Evolutionary conservation across 148 eudicot species (phyloP).

Genomic region (Silene uniflora): DNA sequence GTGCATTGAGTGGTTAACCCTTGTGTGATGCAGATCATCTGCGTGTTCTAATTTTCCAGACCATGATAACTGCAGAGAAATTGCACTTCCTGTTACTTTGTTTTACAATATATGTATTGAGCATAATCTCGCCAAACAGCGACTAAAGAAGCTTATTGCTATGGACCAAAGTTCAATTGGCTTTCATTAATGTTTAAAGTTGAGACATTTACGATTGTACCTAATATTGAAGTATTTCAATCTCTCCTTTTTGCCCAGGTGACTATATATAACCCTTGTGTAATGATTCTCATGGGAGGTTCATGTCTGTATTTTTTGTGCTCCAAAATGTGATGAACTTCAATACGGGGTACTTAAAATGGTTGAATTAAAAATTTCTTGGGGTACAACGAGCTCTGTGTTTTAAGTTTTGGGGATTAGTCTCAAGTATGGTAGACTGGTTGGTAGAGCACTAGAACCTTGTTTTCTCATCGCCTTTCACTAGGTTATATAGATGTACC

Average conservation of each 20-base stretch:
- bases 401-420: background rate
- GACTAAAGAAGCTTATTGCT: background rate
- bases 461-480: background rate
- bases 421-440: background rate
- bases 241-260: background rate
- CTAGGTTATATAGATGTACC: background rate
- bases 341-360: background rate
- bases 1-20: background rate
- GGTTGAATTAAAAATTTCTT: background rate
- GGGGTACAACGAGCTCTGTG: background rate
- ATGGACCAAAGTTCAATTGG: background rate
- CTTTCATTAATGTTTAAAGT: background rate
- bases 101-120: background rate
- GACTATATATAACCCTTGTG: background rate
- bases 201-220: background rate
- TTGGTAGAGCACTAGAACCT: background rate
- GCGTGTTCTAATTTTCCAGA: background rate
- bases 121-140: background rate
- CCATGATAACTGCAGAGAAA: background rate
- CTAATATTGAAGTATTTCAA: background rate
- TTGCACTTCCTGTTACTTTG: background rate
- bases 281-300: background rate
- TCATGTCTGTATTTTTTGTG: background rate
- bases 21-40: background rate
- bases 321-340: background rate